These are phyloP conservation scores for Eucommia ulmoides DNA, from an alignment of 257 asterid genomes.

Conservation along the genomic window DNA sequence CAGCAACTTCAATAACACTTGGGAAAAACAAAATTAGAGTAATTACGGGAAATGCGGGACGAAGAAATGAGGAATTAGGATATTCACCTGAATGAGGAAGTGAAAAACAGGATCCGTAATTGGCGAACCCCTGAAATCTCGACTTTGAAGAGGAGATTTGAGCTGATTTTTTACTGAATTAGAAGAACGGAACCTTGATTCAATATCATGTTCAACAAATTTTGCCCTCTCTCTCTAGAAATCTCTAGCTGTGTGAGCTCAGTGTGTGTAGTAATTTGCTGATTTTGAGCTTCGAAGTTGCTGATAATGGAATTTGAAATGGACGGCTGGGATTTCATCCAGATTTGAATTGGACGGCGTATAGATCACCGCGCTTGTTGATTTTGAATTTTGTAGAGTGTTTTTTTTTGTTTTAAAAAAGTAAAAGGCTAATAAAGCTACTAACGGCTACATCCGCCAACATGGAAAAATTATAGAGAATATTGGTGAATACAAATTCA, in stretches of 20 bases:
- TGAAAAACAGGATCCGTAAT: slow-evolving; percentile 39
- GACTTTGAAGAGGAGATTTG: slow-evolving; percentile 9
- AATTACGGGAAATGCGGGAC: background rate
- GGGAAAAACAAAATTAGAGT: background rate
- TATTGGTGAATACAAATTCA: no score
- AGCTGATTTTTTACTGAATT: slow-evolving; percentile 5
- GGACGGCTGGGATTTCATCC: slow-evolving; percentile 29
- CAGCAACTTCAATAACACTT: background rate
- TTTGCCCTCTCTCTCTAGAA: background rate
- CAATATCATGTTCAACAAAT: slow-evolving; percentile 1
- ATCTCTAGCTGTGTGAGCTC: slow-evolving; percentile 1
- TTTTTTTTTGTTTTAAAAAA: slow-evolving; percentile 4
- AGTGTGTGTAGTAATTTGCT: slow-evolving; percentile 2
- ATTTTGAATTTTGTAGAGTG: slow-evolving; percentile 30
- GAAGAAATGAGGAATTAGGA: slow-evolving; percentile 1
- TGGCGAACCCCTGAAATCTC: slow-evolving; percentile 44
- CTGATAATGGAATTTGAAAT: slow-evolving; percentile 8
- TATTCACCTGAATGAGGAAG: slow-evolving; percentile 54
- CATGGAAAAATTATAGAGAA: no score
- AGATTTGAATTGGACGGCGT: slow-evolving; percentile 16
- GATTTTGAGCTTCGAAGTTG: background rate
- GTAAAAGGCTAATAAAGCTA: no score
- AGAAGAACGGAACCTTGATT: slow-evolving; percentile 5
- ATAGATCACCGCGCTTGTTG: slow-evolving; percentile 20
- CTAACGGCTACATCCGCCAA: no score